phyloP scores from a whole-genome alignment of 192 early-diverging fungal species.

The Entomortierella chlamydospora region DNA sequence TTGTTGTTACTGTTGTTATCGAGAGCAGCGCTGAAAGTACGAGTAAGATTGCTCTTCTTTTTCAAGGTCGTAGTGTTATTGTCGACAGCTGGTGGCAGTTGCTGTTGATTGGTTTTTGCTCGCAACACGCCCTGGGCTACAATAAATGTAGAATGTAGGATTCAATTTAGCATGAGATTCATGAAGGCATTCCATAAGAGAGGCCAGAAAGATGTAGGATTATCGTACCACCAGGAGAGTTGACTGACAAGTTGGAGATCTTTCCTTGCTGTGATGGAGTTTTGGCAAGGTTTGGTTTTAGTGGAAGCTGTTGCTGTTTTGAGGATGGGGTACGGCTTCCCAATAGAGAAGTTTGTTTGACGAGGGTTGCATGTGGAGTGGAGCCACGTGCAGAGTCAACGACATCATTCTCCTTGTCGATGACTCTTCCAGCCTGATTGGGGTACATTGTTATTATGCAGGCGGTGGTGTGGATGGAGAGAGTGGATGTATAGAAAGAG shows the following conservation, averaged over 20 bases:
- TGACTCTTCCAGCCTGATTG: slow-evolving; percentile 20
- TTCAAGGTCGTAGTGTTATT: neutral
- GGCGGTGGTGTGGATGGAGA: too few relatives aligned
- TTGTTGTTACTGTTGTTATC: slow-evolving; percentile 14
- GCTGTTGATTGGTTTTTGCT: slow-evolving; percentile 41
- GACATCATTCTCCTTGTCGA: slow-evolving; percentile 50
- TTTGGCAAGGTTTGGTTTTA: slow-evolving; percentile 8
- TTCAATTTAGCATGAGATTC: too few relatives aligned
- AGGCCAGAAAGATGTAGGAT: neutral
- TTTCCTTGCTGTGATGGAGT: slow-evolving; percentile 21
- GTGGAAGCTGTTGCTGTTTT: slow-evolving; percentile 4
- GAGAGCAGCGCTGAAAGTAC: slow-evolving; percentile 33
- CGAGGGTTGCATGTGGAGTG: slow-evolving; percentile 5
- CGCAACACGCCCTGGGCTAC: slow-evolving; percentile 22
- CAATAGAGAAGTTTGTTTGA: slow-evolving; percentile 9
- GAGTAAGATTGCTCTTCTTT: slow-evolving; percentile 19
- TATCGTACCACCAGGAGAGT: slow-evolving; percentile 28
- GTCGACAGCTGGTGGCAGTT: slow-evolving; percentile 8
- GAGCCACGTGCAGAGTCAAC: slow-evolving; percentile 4
- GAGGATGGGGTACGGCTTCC: slow-evolving; percentile 1
- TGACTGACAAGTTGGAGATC: neutral
- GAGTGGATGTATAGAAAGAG: too few relatives aligned
- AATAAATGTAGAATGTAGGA: neutral
- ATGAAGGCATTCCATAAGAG: neutral
- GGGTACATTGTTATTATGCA: slow-evolving; percentile 26